These are phyloP conservation scores for Tinospora cordifolia DNA, from an alignment of 164 flowering plant species.

Conservation along the genomic window DNA sequence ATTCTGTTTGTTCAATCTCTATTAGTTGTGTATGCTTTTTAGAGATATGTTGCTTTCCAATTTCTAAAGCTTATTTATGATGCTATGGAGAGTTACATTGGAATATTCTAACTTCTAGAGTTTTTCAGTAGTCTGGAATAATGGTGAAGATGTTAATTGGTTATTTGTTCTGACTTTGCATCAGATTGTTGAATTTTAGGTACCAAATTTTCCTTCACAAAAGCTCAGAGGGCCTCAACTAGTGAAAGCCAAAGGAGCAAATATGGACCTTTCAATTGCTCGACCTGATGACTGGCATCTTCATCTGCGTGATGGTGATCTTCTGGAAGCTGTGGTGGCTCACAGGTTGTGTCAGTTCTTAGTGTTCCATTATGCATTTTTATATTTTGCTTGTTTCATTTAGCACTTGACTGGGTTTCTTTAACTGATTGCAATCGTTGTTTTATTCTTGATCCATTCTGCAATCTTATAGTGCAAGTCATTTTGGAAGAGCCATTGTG, in stretches of 20 bases:
- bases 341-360: slow-evolving; percentile 45
- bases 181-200: slow-evolving; percentile 12
- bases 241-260: slow-evolving; percentile 24
- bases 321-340: slow-evolving; percentile 65
- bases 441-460: slow-evolving; percentile 8
- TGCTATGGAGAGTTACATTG: too few species aligned
- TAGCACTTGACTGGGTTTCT: slow-evolving; percentile 3
- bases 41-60: too few species aligned
- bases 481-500: slow-evolving; percentile 79
- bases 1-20: too few species aligned
- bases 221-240: slow-evolving; percentile 22
- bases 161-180: background rate
- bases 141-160: too few species aligned
- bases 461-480: slow-evolving; percentile 45
- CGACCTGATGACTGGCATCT: slow-evolving; percentile 98
- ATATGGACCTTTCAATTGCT: slow-evolving; percentile 67
- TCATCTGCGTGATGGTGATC: slow-evolving; percentile 89
- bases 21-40: too few species aligned
- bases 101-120: too few species aligned
- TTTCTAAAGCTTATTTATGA: too few species aligned
- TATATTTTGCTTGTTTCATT: background rate
- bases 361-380: background rate
- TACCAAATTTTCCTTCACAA: slow-evolving; percentile 13
- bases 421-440: background rate
- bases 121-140: too few species aligned